Evolutionary conservation across 2,329 filamentous ascomycete genomes (phyloP).

Genomic region (Grosmannia serpens): DNA sequence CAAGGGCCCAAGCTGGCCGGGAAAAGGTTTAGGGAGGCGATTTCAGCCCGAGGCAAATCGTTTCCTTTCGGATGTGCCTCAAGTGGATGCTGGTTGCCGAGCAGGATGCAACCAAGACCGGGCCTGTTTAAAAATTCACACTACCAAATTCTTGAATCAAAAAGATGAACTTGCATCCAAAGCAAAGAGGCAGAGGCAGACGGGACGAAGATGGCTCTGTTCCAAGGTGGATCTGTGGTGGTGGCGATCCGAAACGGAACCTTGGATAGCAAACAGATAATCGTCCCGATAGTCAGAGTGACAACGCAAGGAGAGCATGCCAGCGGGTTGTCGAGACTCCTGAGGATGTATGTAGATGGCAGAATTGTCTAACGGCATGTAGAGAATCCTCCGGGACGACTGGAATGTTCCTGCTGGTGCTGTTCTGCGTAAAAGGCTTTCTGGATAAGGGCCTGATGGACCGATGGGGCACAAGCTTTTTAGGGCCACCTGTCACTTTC

Average conservation of each 20-base stretch:
- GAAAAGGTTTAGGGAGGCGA: not conserved
- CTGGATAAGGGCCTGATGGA: not conserved
- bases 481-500: not conserved
- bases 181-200: not conserved
- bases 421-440: not conserved
- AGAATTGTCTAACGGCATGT: not conserved
- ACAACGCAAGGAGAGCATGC: slow-evolving; percentile 1
- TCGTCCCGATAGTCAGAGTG: not conserved
- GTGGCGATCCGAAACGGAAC: not conserved
- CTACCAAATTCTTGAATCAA: not conserved
- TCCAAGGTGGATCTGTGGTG: not conserved
- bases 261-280: not conserved
- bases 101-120: not conserved
- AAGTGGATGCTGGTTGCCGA: not conserved
- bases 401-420: not conserved
- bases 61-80: not conserved
- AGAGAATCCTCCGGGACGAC: not conserved
- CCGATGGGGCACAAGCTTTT: not conserved
- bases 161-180: not conserved
- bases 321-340: not conserved
- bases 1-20: not conserved
- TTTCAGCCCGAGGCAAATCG: not conserved
- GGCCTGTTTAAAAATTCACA: not conserved
- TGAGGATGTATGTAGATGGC: not conserved
- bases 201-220: not conserved